These are phyloP conservation scores for Aureobasidium sp. DNA, from an alignment of 2,329 filamentous ascomycete genomes.

Conservation along the genomic window DNA sequence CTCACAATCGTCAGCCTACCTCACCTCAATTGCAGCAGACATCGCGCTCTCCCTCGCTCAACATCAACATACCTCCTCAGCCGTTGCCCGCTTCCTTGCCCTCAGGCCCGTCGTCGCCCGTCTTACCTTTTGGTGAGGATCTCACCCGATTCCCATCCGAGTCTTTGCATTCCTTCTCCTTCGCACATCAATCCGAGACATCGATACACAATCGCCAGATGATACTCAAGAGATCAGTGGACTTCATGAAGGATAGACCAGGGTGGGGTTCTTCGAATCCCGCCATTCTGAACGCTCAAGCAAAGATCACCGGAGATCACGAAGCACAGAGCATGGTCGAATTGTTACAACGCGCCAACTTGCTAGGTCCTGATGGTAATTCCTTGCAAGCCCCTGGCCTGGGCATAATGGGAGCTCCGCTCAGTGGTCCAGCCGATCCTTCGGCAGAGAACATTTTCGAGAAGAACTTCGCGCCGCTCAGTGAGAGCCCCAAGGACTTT, in stretches of 20 bases:
- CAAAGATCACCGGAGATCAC: constrained; percentile 71
- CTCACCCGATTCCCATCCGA: constrained; percentile 88
- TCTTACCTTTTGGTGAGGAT: constrained; percentile 70
- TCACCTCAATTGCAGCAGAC: constrained; percentile 45
- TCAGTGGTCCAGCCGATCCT: constrained; percentile 72
- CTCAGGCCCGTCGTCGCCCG: constrained; percentile 63
- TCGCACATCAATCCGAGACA: constrained; percentile 91
- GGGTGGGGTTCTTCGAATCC: constrained; percentile 71
- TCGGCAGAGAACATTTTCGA: constrained; percentile 80
- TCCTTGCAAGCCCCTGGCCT: constrained; percentile 43
- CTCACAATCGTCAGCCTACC: constrained; percentile 61
- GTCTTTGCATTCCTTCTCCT: constrained; percentile 96
- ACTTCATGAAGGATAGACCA: constrained; percentile 91
- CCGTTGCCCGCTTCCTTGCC: constrained; percentile 46
- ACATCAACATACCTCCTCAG: constrained; percentile 54
- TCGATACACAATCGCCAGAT: constrained; percentile 86
- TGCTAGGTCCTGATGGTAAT: constrained; percentile 61
- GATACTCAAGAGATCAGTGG: constrained; percentile 84
- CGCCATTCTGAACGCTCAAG: constrained; percentile 75
- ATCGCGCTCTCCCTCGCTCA: constrained; percentile 64
- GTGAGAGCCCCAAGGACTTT: constrained; percentile 34
- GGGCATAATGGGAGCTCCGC: constrained; percentile 50
- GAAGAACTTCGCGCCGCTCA: constrained; percentile 57
- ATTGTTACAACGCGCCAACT: constrained; percentile 70
- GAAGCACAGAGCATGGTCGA: constrained; percentile 91